Percentiles rank a stretch among this genome's conserved stretches.
These are phyloP conservation scores for Fusarium sp. DNA, from an alignment of 2,329 filamentous ascomycete species.

Conservation along the genomic window DNA sequence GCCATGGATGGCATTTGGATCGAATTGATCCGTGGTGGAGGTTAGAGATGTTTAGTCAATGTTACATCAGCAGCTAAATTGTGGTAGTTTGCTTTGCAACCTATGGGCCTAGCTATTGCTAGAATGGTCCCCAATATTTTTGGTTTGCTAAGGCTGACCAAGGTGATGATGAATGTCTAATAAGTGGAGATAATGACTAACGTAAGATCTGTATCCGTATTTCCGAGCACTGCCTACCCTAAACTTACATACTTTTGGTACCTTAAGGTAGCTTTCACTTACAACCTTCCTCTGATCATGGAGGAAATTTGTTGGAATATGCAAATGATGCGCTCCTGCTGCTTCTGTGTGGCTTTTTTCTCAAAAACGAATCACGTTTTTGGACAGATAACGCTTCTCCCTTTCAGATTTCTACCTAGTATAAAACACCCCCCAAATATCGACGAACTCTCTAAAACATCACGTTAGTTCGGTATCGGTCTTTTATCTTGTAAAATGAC, in stretches of 20 bases:
- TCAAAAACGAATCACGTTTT: not conserved
- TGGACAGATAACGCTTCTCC: not conserved
- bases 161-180: slow-evolving; percentile 12
- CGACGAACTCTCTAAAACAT: not conserved
- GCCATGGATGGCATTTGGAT: slow-evolving; percentile 10
- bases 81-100: slow-evolving; percentile 11
- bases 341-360: not conserved
- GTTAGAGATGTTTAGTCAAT: slow-evolving; percentile 41
- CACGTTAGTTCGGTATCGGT: not conserved
- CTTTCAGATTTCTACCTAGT: not conserved
- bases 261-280: not conserved
- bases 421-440: no score
- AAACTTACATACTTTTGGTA: not conserved
- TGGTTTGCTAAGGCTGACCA: slow-evolving; percentile 40
- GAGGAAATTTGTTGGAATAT: not conserved
- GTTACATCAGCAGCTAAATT: slow-evolving; percentile 44
- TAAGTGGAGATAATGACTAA: slow-evolving; percentile 34
- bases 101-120: not conserved
- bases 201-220: slow-evolving; percentile 17
- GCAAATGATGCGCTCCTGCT: not conserved
- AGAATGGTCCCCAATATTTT: not conserved
- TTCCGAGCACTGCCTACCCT: slow-evolving; percentile 1
- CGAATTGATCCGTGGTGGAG: slow-evolving; percentile 25
- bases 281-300: not conserved
- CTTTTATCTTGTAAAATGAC: not conserved